Conservation (phyloP, 2,329 filamentous ascomycete species). For the Acarospora socialis region DNA sequence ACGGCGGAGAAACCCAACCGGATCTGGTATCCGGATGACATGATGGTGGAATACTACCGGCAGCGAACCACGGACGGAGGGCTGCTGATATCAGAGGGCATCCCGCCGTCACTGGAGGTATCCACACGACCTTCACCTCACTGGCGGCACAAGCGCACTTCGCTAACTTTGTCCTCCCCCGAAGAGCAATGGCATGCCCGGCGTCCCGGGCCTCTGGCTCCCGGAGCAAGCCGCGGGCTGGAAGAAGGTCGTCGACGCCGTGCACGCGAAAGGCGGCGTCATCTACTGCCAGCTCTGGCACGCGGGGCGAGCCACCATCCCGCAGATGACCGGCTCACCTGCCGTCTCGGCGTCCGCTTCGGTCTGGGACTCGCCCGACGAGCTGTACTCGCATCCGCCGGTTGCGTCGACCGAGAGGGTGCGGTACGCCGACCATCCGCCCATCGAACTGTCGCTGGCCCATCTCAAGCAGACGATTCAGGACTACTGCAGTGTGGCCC, state of each 20-base stretch:
- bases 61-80: constrained; percentile 26
- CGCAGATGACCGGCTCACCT: constrained; percentile 24
- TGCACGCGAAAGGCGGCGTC: constrained; percentile 47
- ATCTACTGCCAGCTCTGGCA: constrained; percentile 51
- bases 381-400: constrained; percentile 28
- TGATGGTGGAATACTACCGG: constrained; percentile 26
- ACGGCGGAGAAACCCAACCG: constrained; percentile 34
- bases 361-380: constrained; percentile 31
- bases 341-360: constrained; percentile 29
- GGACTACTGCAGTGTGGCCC: constrained; percentile 32
- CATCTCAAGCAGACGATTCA: constrained; percentile 30
- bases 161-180: constrained; percentile 9
- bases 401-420: constrained; percentile 23
- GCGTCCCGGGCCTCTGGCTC: constrained; percentile 44
- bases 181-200: no score
- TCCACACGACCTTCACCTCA: constrained; percentile 12
- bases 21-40: constrained; percentile 33
- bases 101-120: constrained; percentile 20
- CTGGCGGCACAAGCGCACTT: constrained; percentile 9
- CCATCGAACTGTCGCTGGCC: constrained; percentile 29
- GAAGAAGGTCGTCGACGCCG: constrained; percentile 45
- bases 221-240: constrained; percentile 44
- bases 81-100: constrained; percentile 25
- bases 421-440: constrained; percentile 30
- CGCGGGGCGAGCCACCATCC: constrained; percentile 40